Base-by-base conservation (phyloP, 2,329 filamentous ascomycete species). In the Colletotrichum sp. region DNA sequence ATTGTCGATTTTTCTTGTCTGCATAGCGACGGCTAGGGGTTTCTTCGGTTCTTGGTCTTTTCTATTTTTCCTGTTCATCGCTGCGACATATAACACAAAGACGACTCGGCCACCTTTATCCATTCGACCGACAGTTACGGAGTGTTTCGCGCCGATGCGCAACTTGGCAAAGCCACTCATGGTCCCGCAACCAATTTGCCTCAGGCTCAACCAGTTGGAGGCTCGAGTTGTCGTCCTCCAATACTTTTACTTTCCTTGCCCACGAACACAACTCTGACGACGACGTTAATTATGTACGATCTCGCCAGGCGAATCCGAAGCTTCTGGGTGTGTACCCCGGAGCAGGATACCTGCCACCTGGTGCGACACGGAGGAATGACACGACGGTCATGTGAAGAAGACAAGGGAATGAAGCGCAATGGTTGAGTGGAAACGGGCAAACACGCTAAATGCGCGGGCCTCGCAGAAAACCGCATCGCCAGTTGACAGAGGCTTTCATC, bases 11-110 rank as follows among this genome's bases (percentile, higher is more conserved):
- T 77, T 71, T 67, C 71, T 78, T 78, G 69, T 71, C 72, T 78
- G 77, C 78, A 79, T 78, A 79, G 78, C 77, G 77, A 73, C 74
- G 77, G 77, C n/a, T 76, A 57, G 64, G 72, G 71, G 74, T 24
- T 75, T 26, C 52, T 60, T 67, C 30, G 43, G 57, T 57, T 72
- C 66, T 36, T 24, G 34, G 43, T 52, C 43, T 24, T 61, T 71
- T 24, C 60, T 71, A 65, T 67, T 32, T 68, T 73, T 63, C 30
- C 65, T 30, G 69, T 65, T 69, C 66, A 63, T 70, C 57, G 52
- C 43, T 60, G 72, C 74, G 72, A 72, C 68, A 70, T 60, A 60
- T 60, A 66, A 69, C 77, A 77, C 48, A 68, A 75, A 78, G 43
- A 78, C 30, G 48, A 57, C 26, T 52, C 57, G 43, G 67, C 28